Conservation (phyloP, 148 eudicot species). For the Amaranthus palmeri region DNA sequence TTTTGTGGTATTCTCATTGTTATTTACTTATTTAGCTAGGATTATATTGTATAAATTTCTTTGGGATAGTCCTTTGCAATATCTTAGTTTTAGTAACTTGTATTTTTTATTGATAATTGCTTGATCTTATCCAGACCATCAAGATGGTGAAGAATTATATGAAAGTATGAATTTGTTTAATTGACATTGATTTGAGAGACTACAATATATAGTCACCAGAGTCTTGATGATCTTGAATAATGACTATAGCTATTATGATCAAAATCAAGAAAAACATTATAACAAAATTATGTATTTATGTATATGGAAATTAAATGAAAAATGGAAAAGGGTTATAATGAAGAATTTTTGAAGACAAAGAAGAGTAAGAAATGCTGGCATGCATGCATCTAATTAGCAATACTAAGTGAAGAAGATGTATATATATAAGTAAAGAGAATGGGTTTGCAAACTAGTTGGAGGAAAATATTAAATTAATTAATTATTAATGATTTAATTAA, state of each 20-base stretch:
- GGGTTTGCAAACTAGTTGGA: conserved; percentile 37
- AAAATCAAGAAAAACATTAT: conserved; percentile 37
- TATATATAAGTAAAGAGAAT: conserved; percentile 42
- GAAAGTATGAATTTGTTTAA: too few relatives aligned
- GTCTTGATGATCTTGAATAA: not conserved
- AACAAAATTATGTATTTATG: not conserved
- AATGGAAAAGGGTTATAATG: not conserved
- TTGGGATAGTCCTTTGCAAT: too few relatives aligned
- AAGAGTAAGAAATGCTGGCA: conserved; percentile 45
- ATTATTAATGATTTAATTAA: not conserved
- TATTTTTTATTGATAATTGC: too few relatives aligned
- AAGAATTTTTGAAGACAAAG: conserved; percentile 23
- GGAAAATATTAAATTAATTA: conserved; percentile 16
- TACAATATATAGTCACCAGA: too few relatives aligned
- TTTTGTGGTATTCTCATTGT: too few relatives aligned
- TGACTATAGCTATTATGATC: conserved; percentile 33
- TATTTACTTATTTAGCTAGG: too few relatives aligned
- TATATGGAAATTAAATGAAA: too few relatives aligned
- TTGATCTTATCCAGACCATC: too few relatives aligned
- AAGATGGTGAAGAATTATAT: too few relatives aligned
- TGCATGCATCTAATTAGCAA: conserved; percentile 41
- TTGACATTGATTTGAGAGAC: too few relatives aligned
- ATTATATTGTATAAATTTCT: too few relatives aligned
- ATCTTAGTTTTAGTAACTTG: too few relatives aligned
- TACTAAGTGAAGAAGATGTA: conserved; percentile 23